Evolutionary conservation across 164 flowering plant genomes (phyloP).

Genomic region (Vitis cinerea): DNA sequence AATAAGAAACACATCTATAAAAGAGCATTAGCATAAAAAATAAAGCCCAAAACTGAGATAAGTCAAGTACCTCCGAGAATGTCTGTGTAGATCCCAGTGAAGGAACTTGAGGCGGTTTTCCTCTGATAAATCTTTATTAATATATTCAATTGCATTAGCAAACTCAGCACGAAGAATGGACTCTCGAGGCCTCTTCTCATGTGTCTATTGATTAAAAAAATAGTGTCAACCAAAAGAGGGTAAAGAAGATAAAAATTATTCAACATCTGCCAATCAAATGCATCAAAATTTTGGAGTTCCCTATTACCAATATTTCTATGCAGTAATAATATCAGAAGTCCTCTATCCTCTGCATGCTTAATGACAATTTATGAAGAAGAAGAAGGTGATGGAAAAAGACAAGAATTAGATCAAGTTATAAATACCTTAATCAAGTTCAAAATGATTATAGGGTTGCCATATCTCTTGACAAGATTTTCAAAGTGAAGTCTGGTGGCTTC

Average conservation of each 20-base stretch:
- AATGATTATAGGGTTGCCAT: conserved; percentile 55
- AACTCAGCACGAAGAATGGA: conserved; percentile 92
- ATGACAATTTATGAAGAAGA: not conserved
- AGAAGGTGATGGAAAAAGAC: not conserved
- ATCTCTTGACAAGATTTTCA: conserved; percentile 48
- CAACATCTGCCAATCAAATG: not conserved
- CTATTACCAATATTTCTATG: not conserved
- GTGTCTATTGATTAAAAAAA: conserved; percentile 48
- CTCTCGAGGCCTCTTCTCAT: conserved; percentile 92
- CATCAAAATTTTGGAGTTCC: not conserved
- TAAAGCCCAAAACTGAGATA: not conserved
- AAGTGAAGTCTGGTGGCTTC: conserved; percentile 58
- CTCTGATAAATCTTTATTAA: conserved; percentile 75
- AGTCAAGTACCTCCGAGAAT: conserved; percentile 60
- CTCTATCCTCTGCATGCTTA: not conserved
- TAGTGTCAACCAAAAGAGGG: not conserved
- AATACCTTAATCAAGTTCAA: conserved; percentile 55
- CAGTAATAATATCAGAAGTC: too few species aligned
- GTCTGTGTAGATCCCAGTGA: conserved; percentile 94
- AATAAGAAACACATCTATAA: not conserved
- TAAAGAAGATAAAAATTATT: not conserved
- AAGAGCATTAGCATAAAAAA: not conserved
- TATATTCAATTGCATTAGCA: conserved; percentile 81
- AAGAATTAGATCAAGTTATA: not conserved
- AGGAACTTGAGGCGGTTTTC: conserved; percentile 80